Evolutionary conservation across 208 protist species (phyloP).

Genomic region (Leishmania arabica): DNA sequence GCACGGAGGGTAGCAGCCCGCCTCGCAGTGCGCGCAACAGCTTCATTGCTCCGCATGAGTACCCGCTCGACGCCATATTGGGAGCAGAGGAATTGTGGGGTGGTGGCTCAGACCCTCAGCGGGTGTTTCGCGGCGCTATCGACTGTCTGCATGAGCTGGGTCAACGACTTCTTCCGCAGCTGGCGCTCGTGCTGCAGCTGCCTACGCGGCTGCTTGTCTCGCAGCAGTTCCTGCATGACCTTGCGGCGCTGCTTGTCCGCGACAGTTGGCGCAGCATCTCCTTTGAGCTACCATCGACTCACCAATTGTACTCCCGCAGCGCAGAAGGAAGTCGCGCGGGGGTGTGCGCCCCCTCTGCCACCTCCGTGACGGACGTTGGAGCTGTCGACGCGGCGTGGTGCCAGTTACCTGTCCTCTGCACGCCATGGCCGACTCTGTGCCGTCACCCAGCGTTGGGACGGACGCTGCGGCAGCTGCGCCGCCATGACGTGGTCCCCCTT

Average conservation of each 20-base stretch:
- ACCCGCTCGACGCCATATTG: conserved; percentile 37
- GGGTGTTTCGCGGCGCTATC: conserved; percentile 28
- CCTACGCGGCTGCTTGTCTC: conserved; percentile 65
- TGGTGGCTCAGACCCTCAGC: conserved; percentile 20
- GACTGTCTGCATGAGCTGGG: conserved; percentile 23
- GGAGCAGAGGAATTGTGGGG: conserved; percentile 41
- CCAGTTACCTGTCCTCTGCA: conserved; percentile 38
- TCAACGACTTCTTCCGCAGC: conserved; percentile 14
- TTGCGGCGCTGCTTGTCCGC: conserved; percentile 26
- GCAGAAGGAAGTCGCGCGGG: neutral
- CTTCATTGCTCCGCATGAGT: conserved; percentile 21
- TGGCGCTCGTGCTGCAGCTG: conserved; percentile 47
- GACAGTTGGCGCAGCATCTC: conserved; percentile 33
- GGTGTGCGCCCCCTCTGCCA: neutral
- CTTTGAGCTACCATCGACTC: conserved; percentile 54
- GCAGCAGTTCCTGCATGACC: conserved; percentile 46
- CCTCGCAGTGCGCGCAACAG: conserved; percentile 5
- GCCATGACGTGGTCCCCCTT: conserved; percentile 46
- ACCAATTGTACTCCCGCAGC: conserved; percentile 28
- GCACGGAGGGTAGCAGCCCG: neutral
- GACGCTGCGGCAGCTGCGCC: conserved; percentile 31
- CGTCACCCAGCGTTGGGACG: conserved; percentile 18
- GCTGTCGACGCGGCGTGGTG: conserved; percentile 30
- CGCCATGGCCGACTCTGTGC: conserved; percentile 36
- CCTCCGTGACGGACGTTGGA: neutral